A percentile compares a stretch with the other conserved stretches of the same genome.
Conservation (phyloP, 768 basidiomycete genomes). For the Boletellus ananas region DNA sequence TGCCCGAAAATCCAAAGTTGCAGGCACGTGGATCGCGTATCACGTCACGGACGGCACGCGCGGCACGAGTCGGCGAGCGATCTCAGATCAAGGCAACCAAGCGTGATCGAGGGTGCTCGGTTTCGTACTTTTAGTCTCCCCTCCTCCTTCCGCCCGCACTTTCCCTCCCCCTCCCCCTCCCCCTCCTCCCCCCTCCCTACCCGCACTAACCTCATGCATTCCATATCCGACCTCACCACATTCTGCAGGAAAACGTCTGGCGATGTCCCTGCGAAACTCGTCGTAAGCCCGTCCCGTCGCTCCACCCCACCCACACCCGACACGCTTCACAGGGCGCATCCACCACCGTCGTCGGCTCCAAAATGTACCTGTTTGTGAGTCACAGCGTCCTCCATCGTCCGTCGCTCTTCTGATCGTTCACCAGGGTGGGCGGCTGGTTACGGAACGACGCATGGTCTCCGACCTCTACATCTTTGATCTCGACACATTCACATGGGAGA, state of each 20-base stretch:
- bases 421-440: slow-evolving; percentile 83
- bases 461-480: slow-evolving; percentile 92
- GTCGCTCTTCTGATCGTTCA: not conserved
- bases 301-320: not conserved
- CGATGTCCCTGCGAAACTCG: slow-evolving; percentile 84
- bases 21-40: slow-evolving; percentile 18
- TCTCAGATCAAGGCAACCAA: slow-evolving; percentile 26
- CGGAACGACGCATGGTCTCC: slow-evolving; percentile 82
- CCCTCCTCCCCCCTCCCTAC: not conserved
- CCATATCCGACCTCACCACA: slow-evolving; percentile 87
- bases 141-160: slow-evolving; percentile 14
- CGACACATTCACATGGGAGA: slow-evolving; percentile 76
- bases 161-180: slow-evolving; percentile 4
- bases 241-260: slow-evolving; percentile 79
- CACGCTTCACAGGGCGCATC: slow-evolving; percentile 66
- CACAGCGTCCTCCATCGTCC: not conserved
- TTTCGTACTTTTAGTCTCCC: slow-evolving; percentile 20
- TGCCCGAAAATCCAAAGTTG: slow-evolving; percentile 8
- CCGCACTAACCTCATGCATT: slow-evolving; percentile 47
- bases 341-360: slow-evolving; percentile 83
- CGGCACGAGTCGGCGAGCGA: slow-evolving; percentile 24
- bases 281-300: slow-evolving; percentile 49
- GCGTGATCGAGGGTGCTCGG: slow-evolving; percentile 11
- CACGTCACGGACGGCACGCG: slow-evolving; percentile 18
- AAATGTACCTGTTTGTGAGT: slow-evolving; percentile 86